Evolutionary conservation across 2,329 filamentous ascomycete genomes (phyloP), one percentile per base, ranked within the genome.

Genomic region (Ampelomyces quisqualis): DNA sequence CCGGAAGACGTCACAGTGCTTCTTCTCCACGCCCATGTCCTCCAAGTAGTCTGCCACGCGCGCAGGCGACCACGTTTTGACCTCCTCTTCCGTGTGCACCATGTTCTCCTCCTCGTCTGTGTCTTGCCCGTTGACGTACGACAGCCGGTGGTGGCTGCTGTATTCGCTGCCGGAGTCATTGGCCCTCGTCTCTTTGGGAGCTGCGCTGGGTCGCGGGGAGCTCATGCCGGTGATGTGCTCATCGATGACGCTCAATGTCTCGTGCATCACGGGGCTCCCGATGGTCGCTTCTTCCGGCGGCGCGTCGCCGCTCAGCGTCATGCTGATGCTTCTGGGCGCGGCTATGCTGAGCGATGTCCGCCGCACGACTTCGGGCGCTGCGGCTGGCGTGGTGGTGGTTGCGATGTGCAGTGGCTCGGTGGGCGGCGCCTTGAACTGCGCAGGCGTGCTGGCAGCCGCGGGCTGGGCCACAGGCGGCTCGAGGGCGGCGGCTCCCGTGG

Each of bases 171-270:
- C 86, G 2, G 90, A 94, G 66, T 94, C 88, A 49, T 82, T 88
- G 13, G 45, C 69, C 40, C 76, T 59, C 51, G 79, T 73, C 49
- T 84, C 66, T 51, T 80, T 78, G 14, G 66, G 60, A 30, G 72
- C 55, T 41, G 77, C 49, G 58, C 75, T 77, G 47, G 80, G 77
- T 17, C 79, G 75, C 38, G 79, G 79, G 5, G 77, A 81, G 63
- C 76, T 79, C 72, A 97, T 80, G 65, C 95, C 87, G 28, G 89
- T 95, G 56, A 97, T 95, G 64, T 96, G 91, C 70, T 97, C 91
- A 66, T 97, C 86, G 58, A 97, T 97, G 43, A 97, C 91, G 60
- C 90, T 95, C 36, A 97, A 73, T 0, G 91, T 96, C 67, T 97
- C 90, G 64, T 90, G 90, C 75, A 97, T 86, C 34, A 96, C 90